A percentile compares a stretch with the other conserved stretches of the same genome.
Evolutionary conservation across 2,329 filamentous ascomycete species (phyloP).

Genomic region (Colletotrichum euphorbiae): DNA sequence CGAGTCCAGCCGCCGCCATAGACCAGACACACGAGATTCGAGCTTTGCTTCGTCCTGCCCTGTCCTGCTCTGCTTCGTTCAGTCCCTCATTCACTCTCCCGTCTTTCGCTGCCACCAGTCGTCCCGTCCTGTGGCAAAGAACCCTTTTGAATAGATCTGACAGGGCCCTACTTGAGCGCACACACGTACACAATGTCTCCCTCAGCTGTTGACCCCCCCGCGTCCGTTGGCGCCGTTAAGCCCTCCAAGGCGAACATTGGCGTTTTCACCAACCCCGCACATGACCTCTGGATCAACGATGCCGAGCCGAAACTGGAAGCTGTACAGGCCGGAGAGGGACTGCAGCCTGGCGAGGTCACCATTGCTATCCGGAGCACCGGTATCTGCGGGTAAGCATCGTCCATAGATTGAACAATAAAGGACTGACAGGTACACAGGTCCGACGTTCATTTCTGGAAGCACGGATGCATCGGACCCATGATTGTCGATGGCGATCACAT

Average conservation of each 20-base stretch:
- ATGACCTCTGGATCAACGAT: conserved; percentile 89
- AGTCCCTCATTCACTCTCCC: background rate
- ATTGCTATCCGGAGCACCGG: conserved; percentile 93
- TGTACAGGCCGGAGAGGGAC: conserved; percentile 73
- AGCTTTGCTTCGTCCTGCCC: conserved; percentile 9
- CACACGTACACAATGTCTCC: conserved; percentile 48
- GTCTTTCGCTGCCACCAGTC: conserved; percentile 10
- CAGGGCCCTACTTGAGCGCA: conserved; percentile 6
- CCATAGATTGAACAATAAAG: background rate
- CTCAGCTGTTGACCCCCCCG: conserved; percentile 47
- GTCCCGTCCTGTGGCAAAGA: conserved; percentile 13
- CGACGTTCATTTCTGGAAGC: conserved; percentile 98
- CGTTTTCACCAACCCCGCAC: conserved; percentile 93
- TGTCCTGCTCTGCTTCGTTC: conserved; percentile 10
- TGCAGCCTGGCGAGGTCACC: conserved; percentile 87
- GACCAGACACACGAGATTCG: conserved; percentile 5
- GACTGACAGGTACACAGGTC: conserved; percentile 66
- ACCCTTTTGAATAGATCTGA: background rate
- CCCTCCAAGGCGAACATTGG: conserved; percentile 88
- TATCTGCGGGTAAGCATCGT: conserved; percentile 90
- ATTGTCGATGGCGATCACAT: conserved; percentile 90
- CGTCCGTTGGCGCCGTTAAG: conserved; percentile 47
- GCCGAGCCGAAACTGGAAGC: conserved; percentile 81
- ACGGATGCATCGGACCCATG: conserved; percentile 95
- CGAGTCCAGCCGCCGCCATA: conserved; percentile 1